Conservation (phyloP, 2,329 filamentous ascomycete genomes). For the Talaromyces sp. region DNA sequence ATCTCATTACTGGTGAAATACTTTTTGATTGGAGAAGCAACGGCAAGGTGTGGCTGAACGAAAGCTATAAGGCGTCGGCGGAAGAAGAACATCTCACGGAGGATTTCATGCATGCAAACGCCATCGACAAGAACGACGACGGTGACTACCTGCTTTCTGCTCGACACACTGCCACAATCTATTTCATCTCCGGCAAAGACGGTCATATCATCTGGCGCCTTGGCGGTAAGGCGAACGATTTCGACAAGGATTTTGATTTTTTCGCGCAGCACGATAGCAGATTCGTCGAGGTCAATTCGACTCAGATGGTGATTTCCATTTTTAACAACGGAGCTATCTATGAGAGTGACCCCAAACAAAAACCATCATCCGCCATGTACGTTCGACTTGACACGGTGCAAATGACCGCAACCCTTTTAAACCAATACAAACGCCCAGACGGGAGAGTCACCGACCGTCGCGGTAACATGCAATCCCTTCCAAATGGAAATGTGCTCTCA, state of each 20-base stretch:
- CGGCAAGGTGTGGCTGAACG: neutral
- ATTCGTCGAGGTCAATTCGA: slow-evolving; percentile 25
- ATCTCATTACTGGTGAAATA: neutral
- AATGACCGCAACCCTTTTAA: slow-evolving; percentile 14
- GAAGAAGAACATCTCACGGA: neutral
- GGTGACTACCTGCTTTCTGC: slow-evolving; percentile 32
- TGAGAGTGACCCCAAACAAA: neutral
- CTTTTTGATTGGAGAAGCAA: neutral
- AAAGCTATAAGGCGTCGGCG: neutral
- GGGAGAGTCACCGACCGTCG: slow-evolving; percentile 1
- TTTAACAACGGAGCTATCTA: slow-evolving; percentile 29
- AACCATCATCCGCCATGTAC: slow-evolving; percentile 7
- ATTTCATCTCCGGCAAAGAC: slow-evolving; percentile 27
- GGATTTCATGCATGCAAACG: slow-evolving; percentile 27
- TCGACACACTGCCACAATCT: slow-evolving; percentile 28
- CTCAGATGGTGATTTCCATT: slow-evolving; percentile 25
- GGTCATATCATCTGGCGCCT: slow-evolving; percentile 32
- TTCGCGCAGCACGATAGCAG: slow-evolving; percentile 29
- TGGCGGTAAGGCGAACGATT: slow-evolving; percentile 25
- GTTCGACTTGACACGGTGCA: slow-evolving; percentile 1
- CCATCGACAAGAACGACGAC: slow-evolving; percentile 28
- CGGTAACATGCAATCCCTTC: slow-evolving; percentile 14
- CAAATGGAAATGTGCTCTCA: slow-evolving; percentile 4
- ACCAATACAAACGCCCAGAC: slow-evolving; percentile 9
- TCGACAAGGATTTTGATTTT: slow-evolving; percentile 25